Evolutionary conservation across 352 stramenopile species (phyloP), one percentile per base, ranked within the genome.

Genomic region (Aphanomyces cochlioides): DNA sequence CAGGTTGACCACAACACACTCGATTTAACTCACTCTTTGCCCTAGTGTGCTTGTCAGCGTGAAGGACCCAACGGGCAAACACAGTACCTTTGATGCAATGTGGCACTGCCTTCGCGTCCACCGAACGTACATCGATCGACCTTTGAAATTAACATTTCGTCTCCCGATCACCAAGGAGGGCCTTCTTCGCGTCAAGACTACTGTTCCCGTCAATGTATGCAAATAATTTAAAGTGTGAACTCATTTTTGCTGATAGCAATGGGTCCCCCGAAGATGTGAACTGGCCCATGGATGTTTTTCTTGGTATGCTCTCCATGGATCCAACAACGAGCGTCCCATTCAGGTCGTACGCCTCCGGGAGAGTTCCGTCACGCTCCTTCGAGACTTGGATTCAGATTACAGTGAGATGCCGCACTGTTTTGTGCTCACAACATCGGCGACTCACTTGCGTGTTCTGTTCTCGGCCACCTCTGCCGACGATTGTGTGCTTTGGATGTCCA

Each of bases 331-430:
- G 19, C 17, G 43, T 6, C 54, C 54, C 28, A 39, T 61, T 37
- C 54, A 61, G 7, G 54, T 61, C 19, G 8, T 61, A 12, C 13
- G 54, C n/a, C 54, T 61, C 43, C 54, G 54, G 5, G 54, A 61
- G 3, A 43, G 54, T 37, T 39, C 54, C 28, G 64, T 70, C 12
- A 61, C 34, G 15, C 39, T 70, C 3, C n/a, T 70, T 5, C 43
- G 50, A 17, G 64, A 70, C 54, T n/a, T 43, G 7, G 50, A 70
- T 28, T 5, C 47, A 0, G 37, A 60, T 13, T 47, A 48, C 8
- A 48, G 50, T 7, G 38, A 70, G 4, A 61, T 70, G 64, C 64
- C 64, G 7, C 58, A 70, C 64, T 70, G 64, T 36, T 70, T 70
- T 70, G 56, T 47, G 4, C 56, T 70, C 15, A 1, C 56, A 19